A percentile compares a stretch with the other conserved stretches of the same genome.
These are phyloP conservation scores for Hymenoscyphus linearis DNA, from an alignment of 2,329 filamentous ascomycete species.

Conservation along the genomic window DNA sequence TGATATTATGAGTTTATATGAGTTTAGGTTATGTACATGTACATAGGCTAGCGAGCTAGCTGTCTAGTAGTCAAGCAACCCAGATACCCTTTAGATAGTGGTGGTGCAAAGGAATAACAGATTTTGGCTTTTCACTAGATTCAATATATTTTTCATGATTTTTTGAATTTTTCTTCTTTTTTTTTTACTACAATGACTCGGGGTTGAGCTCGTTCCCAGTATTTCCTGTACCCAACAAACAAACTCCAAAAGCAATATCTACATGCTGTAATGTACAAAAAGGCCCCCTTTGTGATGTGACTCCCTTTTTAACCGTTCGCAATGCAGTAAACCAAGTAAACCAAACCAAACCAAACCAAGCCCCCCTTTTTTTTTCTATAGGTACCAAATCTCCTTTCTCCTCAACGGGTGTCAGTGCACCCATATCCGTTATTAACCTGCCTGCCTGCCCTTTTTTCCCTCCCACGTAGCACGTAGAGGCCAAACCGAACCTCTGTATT, in stretches of 20 bases:
- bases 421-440: no score
- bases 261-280: background rate
- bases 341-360: no score
- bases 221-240: no score
- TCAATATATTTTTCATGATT: background rate
- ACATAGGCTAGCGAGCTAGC: background rate
- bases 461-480: no score
- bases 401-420: no score
- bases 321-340: background rate
- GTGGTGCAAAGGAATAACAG: background rate
- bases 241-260: background rate
- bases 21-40: conserved; percentile 5
- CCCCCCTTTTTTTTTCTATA: no score
- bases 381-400: no score
- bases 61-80: background rate
- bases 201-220: background rate
- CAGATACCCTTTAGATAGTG: background rate
- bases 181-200: background rate
- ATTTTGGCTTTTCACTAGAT: background rate
- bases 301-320: background rate
- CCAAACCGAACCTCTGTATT: background rate
- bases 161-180: background rate
- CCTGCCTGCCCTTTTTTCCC: background rate
- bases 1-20: conserved; percentile 19
- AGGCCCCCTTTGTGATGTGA: background rate